These are phyloP conservation scores for Hanseniaspora sp. DNA, from an alignment of 1,139 yeast genomes.

Conservation along the genomic window DNA sequence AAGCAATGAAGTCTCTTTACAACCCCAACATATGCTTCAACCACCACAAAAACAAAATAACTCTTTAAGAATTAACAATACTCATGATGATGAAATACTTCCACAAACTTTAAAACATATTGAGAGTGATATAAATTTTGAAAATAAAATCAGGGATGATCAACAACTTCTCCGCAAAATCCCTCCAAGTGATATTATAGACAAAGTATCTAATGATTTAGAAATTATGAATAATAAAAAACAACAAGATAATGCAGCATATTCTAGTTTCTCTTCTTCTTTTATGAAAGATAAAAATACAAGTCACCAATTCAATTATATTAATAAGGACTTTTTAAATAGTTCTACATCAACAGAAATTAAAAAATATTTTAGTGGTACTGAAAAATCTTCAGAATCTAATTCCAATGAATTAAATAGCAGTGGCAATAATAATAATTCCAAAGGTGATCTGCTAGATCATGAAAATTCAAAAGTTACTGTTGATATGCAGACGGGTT, in stretches of 20 bases:
- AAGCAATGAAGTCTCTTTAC: background rate
- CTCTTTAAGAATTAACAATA: constrained; percentile 14
- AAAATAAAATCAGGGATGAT: constrained; percentile 7
- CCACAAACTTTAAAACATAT: background rate
- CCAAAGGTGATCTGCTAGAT: background rate
- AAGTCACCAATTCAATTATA: constrained; percentile 18
- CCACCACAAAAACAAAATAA: background rate
- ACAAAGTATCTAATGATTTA: background rate
- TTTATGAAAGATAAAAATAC: constrained; percentile 12
- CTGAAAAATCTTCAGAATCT: constrained; percentile 4
- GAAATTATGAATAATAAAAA: background rate
- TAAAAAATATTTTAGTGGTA: constrained; percentile 5
- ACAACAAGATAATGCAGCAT: background rate
- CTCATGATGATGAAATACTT: background rate
- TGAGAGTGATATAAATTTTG: constrained; percentile 14
- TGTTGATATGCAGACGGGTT: background rate
- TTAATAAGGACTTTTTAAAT: constrained; percentile 19
- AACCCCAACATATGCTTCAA: background rate
- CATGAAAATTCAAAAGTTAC: background rate
- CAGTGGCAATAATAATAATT: background rate
- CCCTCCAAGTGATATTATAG: background rate
- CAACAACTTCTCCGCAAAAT: background rate
- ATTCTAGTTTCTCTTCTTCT: constrained; percentile 10
- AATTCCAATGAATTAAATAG: background rate
- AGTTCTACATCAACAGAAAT: constrained; percentile 13